Base-by-base conservation (phyloP, 257 asterid species). In the Coffea canephora region DNA sequence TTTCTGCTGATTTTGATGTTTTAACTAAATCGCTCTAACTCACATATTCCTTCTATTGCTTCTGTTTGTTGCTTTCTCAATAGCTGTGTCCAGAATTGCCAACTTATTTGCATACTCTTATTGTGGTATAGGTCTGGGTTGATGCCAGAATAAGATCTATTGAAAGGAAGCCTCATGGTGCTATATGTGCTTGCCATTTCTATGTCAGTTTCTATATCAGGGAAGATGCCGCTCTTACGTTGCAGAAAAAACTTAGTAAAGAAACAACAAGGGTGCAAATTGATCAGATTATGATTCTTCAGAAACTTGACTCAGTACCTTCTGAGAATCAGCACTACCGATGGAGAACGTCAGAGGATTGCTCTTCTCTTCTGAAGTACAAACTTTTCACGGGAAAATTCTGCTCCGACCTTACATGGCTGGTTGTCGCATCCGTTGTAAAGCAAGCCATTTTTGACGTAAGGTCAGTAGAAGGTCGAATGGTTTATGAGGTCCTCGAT, bases 91-190 rank as follows among this genome's bases (percentile, higher is more conserved):
- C 69, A 31, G 50, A 49, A 48, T 74, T 79, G 61, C 48, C 41
- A 64, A 66, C 57, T 31, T 19, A 46, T 76, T 77, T 45, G 69
- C 80, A 41, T 39, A 31, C 45, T 79, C 67, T 73, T 19, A 7
- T 65, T 75, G 50, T 82, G 83, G 39, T 81, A 43, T 80, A 96
- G 99, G 92, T 86, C 10, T 92, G 95, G 97, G 73, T 84, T 73
- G 99, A 96, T 84, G 97, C 93, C 21, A 90, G 83, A 85, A 89
- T 96, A 81, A 83, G 97, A 84, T 96, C 99, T 4, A 85, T 94
- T 12, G 92, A 92, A 87, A 91, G 97, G 84, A 94, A 88, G 79
- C 97, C 92, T 25, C 98, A 96, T 75, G 92, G 86, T 1, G 31
- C 23, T 21, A 78, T 72, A 27, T 96, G 99, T 83, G 69, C 81